phyloP scores from a whole-genome alignment of 2,329 filamentous ascomycete species.

The Trichoderma guizhouense region DNA sequence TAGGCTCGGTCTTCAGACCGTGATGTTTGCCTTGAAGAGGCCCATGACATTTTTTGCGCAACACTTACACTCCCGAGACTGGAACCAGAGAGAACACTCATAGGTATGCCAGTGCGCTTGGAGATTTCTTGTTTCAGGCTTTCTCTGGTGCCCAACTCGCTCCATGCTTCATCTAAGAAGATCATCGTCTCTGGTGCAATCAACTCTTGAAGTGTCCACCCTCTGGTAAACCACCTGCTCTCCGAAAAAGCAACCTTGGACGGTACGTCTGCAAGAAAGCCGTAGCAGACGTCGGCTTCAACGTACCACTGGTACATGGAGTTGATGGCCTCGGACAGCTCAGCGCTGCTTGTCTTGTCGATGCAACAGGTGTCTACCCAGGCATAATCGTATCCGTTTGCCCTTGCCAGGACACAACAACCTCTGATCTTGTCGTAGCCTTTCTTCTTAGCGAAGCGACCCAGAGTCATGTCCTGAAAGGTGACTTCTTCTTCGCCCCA shows the following conservation, averaged over 20 bases:
- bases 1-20: constrained; percentile 7
- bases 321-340: not conserved
- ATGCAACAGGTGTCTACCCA: constrained; percentile 9
- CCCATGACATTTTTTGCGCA: constrained; percentile 2
- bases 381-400: not conserved
- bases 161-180: not conserved
- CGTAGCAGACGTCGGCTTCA: not conserved
- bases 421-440: not conserved
- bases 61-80: not conserved
- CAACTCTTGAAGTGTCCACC: constrained; percentile 2
- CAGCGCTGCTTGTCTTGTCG: constrained; percentile 1
- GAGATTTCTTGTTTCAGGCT: not conserved
- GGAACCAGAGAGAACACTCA: not conserved
- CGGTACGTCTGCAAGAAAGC: not conserved
- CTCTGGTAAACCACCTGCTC: constrained; percentile 3
- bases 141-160: not conserved
- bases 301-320: constrained; percentile 10
- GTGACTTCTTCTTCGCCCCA: not conserved
- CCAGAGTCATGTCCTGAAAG: not conserved
- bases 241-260: not conserved
- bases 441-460: not conserved
- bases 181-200: not conserved
- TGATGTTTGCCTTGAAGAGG: not conserved
- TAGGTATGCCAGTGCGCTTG: not conserved
- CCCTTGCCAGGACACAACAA: not conserved